Base-by-base conservation (phyloP, 2,329 filamentous ascomycete species). In the Aureobasidium sp. region DNA sequence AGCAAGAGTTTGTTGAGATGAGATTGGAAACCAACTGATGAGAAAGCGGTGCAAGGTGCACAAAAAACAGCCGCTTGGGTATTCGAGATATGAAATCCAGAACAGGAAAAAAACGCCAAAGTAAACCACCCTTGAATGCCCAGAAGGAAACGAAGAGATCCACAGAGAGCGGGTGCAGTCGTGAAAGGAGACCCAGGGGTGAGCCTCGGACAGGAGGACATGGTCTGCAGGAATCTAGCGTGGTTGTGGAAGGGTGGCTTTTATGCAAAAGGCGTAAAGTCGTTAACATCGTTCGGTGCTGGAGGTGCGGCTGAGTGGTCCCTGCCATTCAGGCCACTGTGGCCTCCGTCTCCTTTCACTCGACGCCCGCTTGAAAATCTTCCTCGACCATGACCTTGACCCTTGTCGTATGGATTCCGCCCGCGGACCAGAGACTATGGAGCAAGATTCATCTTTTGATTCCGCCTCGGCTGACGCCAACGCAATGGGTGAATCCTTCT, bases 401-500 rank as follows among this genome's bases (percentile, higher is more conserved):
- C 70, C 70, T 29, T 68, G 57, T 39, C 68, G 62, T 57, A 64
- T 52, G 25, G 68, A 68, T 64, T 67, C 72, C 42, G 71, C 71
- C 51, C 71, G 69, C 49, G 67, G 71, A 64, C 69, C 70, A 12
- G 66, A 51, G 41, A 66, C 61, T n/a, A n/a, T 34, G 17, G 70
- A 69, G 52, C 67, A 65, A 59, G 66, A 61, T 39, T 68, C 67
- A 52, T 69, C 67, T 29, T 64, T 66, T 34, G 64, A 65, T 47
- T 72, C 65, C 66, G 64, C 65, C 47, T 72, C 65, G 66, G 71
- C 67, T 44, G 68, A 66, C 56, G 69, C 69, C 53, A 70, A 61
- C 8, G 69, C 65, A 44, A 70, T 63, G 0, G 70, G 69, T 17
- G 67, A 64, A 64, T 83, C 78, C 66, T 85, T 88, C 67, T 86